A percentile compares a stretch with the other conserved stretches of the same genome.
phyloP scores from a whole-genome alignment of 352 stramenopile species.

The Peronospora belbahrii region DNA sequence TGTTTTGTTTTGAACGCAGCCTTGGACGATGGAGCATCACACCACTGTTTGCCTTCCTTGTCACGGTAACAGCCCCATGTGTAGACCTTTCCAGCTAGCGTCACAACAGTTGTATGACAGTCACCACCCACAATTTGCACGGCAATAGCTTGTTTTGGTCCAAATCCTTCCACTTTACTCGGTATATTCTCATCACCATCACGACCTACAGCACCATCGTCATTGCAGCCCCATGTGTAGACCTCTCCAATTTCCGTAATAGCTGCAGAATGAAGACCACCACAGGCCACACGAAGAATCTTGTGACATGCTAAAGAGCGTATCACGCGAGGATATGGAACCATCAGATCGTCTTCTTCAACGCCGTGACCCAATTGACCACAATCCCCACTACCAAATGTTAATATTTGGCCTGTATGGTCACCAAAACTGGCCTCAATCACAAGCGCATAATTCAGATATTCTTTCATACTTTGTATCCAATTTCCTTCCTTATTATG shows the following conservation, averaged over 20 bases:
- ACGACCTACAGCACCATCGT: conserved; percentile 86
- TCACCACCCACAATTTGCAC: conserved; percentile 89
- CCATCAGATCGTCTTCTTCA: conserved; percentile 70
- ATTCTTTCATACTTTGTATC: conserved; percentile 75
- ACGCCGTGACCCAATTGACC: conserved; percentile 89
- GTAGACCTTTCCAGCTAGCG: conserved; percentile 86
- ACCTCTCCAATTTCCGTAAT: conserved; percentile 83
- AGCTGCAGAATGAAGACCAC: conserved; percentile 88
- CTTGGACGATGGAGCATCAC: conserved; percentile 53
- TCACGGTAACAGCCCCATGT: conserved; percentile 95
- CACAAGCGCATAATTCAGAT: conserved; percentile 60
- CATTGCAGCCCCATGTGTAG: conserved; percentile 93
- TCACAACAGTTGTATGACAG: conserved; percentile 89
- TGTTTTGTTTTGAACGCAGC: conserved; percentile 82
- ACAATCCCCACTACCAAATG: conserved; percentile 90
- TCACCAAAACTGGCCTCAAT: conserved; percentile 50
- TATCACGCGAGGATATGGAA: conserved; percentile 59
- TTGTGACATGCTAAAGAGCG: conserved; percentile 28
- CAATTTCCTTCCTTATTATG: conserved; percentile 62
- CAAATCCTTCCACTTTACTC: conserved; percentile 49
- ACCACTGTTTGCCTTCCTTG: conserved; percentile 93
- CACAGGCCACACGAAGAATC: conserved; percentile 75
- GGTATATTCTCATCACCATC: conserved; percentile 74
- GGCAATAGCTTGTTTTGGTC: conserved; percentile 26
- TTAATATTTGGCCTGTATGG: conserved; percentile 44